Base-by-base conservation (phyloP, 2,329 filamentous ascomycete species). In the Stromatinia cepivora region DNA sequence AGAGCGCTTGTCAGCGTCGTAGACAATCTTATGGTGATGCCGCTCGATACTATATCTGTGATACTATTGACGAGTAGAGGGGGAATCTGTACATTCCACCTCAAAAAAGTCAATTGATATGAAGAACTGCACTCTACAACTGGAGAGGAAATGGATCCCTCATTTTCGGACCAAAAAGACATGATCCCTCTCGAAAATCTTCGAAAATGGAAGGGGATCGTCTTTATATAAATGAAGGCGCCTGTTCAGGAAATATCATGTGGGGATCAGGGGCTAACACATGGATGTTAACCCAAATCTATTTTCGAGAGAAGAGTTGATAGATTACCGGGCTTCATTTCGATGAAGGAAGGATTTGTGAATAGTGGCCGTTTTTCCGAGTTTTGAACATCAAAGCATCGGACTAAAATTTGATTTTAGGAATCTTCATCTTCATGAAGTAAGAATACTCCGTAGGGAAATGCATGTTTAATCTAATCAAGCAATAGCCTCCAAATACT, bases 251-350 rank as follows among this genome's bases (percentile, higher is more conserved):
- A 34, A 56, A 36, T 56, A 20, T 36, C 31, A 36, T 20, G 53
- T 56, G 53, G 53, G 34, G 53, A 56, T 56, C 53, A 56, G 53
- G 53, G 31, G 53, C 53, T 56, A 56, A 31, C 13, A 42, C 39
- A 39, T 39, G 36, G 39, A 42, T 42, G 39, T 42, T 15, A 42
- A 13, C 11, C 5, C 39, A 15, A 15, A 42, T 42, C 39, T 42
- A 42, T 42, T 42, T 42, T 42, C 39, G 39, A 15, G 9, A 39
- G 36, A 56, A 56, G 28, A 10, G 53, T 22, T 31, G 53, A 56
- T 28, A 36, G 53, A 56, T n/a, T 36, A 13, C 31, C 53, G 53
- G 25, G 39, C 39, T 42, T 39, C 39, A 39, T 42, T 15, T 42
- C 13, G 39, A 42, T 15, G 15, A 22, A 11, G 17, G 20, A 22